These are phyloP conservation scores for Zymoseptoria tritici DNA, from an alignment of 2,329 filamentous ascomycete species.

Conservation along the genomic window DNA sequence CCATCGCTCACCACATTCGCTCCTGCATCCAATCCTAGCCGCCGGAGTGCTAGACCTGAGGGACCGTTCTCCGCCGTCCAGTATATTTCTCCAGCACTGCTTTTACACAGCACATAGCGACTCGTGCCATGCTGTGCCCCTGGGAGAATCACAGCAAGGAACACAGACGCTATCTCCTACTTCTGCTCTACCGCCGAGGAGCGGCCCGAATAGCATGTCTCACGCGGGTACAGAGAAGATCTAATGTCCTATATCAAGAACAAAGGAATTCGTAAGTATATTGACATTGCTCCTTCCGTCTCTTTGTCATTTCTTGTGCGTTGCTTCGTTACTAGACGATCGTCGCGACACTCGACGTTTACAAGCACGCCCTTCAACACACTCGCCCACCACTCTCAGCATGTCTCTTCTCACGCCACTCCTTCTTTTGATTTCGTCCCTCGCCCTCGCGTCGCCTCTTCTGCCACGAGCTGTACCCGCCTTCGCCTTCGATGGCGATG, in stretches of 20 bases:
- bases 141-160: too few relatives aligned
- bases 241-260: not conserved
- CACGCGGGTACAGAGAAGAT: not conserved
- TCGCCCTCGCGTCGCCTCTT: constrained; percentile 12
- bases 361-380: not conserved
- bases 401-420: constrained; percentile 10
- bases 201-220: not conserved
- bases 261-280: not conserved
- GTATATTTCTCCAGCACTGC: not conserved
- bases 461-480: constrained; percentile 12
- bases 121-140: too few relatives aligned
- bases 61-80: not conserved
- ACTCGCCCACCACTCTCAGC: not conserved
- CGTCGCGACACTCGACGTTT: not conserved
- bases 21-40: not conserved
- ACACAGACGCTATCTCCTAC: too few relatives aligned
- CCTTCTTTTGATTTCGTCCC: constrained; percentile 6
- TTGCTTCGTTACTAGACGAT: not conserved
- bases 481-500: constrained; percentile 23
- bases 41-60: not conserved
- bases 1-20: not conserved
- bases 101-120: not conserved
- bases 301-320: not conserved
- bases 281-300: not conserved
- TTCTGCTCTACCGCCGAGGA: too few relatives aligned